These are phyloP conservation scores for Leishmania mexicana DNA, from an alignment of 208 protist species.

Conservation along the genomic window DNA sequence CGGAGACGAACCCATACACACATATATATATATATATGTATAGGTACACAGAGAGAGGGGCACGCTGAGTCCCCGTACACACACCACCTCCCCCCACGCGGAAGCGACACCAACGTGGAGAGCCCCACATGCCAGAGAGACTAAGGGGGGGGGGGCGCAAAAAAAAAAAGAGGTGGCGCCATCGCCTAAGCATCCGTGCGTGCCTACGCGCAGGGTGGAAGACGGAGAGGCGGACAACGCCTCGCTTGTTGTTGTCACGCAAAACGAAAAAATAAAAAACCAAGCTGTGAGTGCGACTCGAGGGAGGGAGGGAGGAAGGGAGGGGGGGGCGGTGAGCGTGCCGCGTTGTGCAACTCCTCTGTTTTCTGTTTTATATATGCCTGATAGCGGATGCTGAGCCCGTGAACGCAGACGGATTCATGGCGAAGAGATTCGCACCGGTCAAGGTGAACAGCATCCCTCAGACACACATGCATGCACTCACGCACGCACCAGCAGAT, in stretches of 20 bases:
- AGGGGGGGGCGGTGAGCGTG: background rate
- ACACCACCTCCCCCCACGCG: background rate
- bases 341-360: no score
- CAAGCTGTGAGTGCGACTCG: background rate
- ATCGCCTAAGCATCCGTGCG: background rate
- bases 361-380: no score
- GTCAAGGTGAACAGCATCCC: background rate
- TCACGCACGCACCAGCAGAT: background rate
- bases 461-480: slow-evolving; percentile 1
- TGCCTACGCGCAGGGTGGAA: background rate
- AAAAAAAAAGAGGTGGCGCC: background rate
- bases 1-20: background rate
- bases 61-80: background rate
- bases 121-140: background rate
- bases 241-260: background rate
- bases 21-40: background rate
- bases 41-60: background rate
- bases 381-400: background rate
- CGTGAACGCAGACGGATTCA: background rate
- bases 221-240: background rate
- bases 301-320: background rate
- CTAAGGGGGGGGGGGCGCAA: background rate
- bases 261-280: background rate
- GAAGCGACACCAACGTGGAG: background rate
- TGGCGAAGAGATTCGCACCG: background rate